phyloP scores from a whole-genome alignment of 2,329 filamentous ascomycete genomes.

The Epichloe festucae region DNA sequence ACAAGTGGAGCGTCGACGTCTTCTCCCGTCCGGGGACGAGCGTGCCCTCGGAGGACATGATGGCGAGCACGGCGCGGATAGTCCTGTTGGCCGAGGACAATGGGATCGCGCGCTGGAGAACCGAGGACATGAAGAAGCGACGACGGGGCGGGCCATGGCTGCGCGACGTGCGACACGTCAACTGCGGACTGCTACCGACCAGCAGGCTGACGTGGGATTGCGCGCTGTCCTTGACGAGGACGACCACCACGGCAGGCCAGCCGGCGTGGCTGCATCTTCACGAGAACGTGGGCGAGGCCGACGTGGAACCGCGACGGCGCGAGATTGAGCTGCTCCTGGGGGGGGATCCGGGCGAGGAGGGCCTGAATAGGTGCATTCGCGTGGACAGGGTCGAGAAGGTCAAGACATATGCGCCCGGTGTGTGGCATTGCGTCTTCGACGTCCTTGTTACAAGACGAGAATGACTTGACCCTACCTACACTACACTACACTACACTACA shows the following conservation, averaged over 20 bases:
- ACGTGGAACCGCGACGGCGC: conserved; percentile 31
- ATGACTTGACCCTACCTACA: background rate
- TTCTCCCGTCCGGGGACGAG: conserved; percentile 21
- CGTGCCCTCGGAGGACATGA: conserved; percentile 22
- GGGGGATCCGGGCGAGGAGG: conserved; percentile 18
- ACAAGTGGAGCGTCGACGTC: conserved; percentile 51
- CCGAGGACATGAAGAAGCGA: conserved; percentile 22
- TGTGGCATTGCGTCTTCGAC: conserved; percentile 61
- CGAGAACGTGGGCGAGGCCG: conserved; percentile 47
- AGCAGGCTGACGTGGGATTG: conserved; percentile 39
- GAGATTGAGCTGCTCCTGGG: conserved; percentile 37
- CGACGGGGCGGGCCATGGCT: conserved; percentile 16
- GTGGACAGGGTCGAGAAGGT: conserved; percentile 50
- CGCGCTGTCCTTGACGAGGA: conserved; percentile 27
- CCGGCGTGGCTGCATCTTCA: conserved; percentile 51
- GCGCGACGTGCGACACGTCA: conserved; percentile 41
- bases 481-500: too few relatives aligned
- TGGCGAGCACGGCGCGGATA: conserved; percentile 38
- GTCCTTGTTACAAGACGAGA: conserved; percentile 31
- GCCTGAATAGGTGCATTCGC: conserved; percentile 13
- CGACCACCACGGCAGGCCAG: conserved; percentile 18
- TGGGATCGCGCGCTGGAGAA: conserved; percentile 30
- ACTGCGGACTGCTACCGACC: conserved; percentile 49
- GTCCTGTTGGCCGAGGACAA: conserved; percentile 62
- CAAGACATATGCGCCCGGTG: conserved; percentile 56